Base-by-base conservation (phyloP, 345 rosid species). In the Lumnitzera racemosa region DNA sequence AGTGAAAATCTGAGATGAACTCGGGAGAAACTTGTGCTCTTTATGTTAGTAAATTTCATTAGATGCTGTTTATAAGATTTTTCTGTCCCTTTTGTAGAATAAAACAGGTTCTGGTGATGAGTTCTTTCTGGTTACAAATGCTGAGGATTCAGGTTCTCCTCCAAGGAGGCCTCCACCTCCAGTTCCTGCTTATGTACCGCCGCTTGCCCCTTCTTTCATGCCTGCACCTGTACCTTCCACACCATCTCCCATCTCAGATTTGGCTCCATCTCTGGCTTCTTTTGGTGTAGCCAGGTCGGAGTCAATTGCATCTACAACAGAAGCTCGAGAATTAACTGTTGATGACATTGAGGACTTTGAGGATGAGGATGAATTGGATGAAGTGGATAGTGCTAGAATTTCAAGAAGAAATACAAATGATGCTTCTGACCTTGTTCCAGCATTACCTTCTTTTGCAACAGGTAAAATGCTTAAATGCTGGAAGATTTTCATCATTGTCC, bases 311-410 rank as follows among this genome's bases (percentile, higher is more conserved):
- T 90, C 97, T 57, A 60, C 78, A 9, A 36, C 43, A 16, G 81
- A 55, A 68, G 90, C 61, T 56, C 86, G 72, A 64, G 99, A 94
- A 72, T 84, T 94, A 57, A 89, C 97, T 61, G 95, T 94, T 57
- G 99, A 94, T 79, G 99, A 94, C 74, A 94, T 94, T 79, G 97
- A 94, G 41, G 97, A 90, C 81, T 90, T 89, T 78, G 96, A 87
- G 67, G 91, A 85, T 41, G 96, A 87, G 58, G 91, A 80, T 64
- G 85, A 79, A 53, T 47, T 36, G 25, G 95, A 82, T 51, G 91
- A 81, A 74, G 79, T 85, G 71, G 67, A 67, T 64, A 84, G 85
- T 78, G 65, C 76, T 68, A 85, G 87, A 74, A 71, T 81, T 71
- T 85, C 89, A 58, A 83, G 97, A 72, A 82, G 91, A 47, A 81